Conservation (phyloP, 2,329 filamentous ascomycete species). For the Fusarium papillatum region DNA sequence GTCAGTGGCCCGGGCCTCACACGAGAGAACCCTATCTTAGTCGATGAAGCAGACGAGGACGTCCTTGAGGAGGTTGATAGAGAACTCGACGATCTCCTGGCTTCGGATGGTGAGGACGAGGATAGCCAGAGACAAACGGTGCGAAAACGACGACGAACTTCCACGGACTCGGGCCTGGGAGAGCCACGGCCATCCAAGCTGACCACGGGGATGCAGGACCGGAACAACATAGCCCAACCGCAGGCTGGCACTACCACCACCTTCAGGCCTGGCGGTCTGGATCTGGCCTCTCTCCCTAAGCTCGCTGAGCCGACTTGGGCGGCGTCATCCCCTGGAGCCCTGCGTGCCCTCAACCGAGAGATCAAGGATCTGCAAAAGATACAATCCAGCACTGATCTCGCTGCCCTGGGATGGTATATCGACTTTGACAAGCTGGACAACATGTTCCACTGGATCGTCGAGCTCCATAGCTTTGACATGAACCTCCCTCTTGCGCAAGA, state of each 20-base stretch:
- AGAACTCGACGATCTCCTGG: constrained; percentile 38
- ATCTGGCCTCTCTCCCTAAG: constrained; percentile 71
- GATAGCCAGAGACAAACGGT: constrained; percentile 7
- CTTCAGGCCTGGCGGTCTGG: constrained; percentile 77
- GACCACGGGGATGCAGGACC: constrained; percentile 28
- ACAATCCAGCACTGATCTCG: constrained; percentile 71
- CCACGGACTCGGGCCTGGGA: constrained; percentile 37
- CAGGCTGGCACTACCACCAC: constrained; percentile 41
- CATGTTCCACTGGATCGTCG: constrained; percentile 92
- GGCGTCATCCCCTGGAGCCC: constrained; percentile 43
- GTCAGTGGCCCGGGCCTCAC: background rate
- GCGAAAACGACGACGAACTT: constrained; percentile 37
- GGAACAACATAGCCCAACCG: background rate
- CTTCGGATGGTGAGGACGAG: constrained; percentile 35
- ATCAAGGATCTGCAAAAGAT: constrained; percentile 73
- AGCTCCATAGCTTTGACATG: constrained; percentile 85
- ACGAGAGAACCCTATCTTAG: constrained; percentile 9
- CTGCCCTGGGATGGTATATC: constrained; percentile 88
- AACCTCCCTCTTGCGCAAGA: constrained; percentile 79
- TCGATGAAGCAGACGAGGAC: constrained; percentile 14
- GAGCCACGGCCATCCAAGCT: constrained; percentile 27
- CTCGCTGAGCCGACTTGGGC: constrained; percentile 59
- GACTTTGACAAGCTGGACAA: constrained; percentile 76
- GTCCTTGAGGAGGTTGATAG: constrained; percentile 5
- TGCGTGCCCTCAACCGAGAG: constrained; percentile 56